Conservation (phyloP, 1,284 basidiomycete species). For the Takashimella koratensis region DNA sequence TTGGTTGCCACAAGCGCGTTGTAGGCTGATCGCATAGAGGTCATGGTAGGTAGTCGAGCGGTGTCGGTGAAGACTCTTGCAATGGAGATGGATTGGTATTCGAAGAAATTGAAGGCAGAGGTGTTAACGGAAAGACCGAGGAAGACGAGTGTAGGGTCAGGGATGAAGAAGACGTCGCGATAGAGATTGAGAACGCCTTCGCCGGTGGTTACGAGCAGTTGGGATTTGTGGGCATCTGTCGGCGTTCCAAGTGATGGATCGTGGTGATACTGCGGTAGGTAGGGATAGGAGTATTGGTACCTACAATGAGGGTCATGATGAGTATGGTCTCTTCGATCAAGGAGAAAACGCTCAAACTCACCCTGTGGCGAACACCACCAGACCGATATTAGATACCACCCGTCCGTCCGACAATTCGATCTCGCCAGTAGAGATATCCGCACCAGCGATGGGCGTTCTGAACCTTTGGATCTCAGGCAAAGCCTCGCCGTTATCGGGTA, state of each 20-base stretch:
- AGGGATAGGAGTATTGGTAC: constrained; percentile 53
- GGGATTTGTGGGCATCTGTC: background rate
- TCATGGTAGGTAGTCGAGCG: constrained; percentile 24
- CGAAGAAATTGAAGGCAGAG: constrained; percentile 34
- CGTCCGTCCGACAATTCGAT: constrained; percentile 52
- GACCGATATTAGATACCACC: constrained; percentile 48
- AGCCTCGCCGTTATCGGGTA: constrained; percentile 40
- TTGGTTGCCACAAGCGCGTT: constrained; percentile 9
- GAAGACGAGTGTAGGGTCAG: constrained; percentile 55
- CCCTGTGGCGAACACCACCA: constrained; percentile 53
- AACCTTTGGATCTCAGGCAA: constrained; percentile 47
- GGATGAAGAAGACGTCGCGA: constrained; percentile 54
- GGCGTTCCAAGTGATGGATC: constrained; percentile 24
- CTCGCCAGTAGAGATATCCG: constrained; percentile 32
- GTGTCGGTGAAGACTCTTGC: constrained; percentile 25
- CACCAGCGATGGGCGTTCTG: constrained; percentile 14
- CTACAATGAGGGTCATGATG: no score
- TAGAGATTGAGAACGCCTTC: constrained; percentile 53
- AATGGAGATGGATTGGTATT: constrained; percentile 31
- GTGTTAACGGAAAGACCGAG: constrained; percentile 34
- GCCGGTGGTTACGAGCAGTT: constrained; percentile 52
- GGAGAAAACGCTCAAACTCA: constrained; percentile 33
- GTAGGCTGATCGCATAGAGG: constrained; percentile 13
- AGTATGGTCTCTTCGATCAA: no score
- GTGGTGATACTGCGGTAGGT: constrained; percentile 52